Conservation (phyloP, 208 protist species). For the Trypanosoma caninum region DNA sequence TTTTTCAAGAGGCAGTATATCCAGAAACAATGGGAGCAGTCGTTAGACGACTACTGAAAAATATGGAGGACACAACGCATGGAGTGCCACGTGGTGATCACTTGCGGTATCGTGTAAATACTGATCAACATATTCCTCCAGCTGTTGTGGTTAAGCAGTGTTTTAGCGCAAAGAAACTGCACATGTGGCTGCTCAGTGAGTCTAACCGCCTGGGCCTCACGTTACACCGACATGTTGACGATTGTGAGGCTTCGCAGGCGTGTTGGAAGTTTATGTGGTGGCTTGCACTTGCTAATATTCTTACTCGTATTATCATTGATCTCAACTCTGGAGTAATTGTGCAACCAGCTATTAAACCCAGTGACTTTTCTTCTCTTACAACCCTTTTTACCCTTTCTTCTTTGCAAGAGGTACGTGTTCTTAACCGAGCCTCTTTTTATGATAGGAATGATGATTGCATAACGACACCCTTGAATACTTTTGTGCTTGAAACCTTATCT, state of each 20-base stretch:
- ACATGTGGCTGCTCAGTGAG: slow-evolving; percentile 22
- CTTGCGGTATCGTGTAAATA: slow-evolving; percentile 25
- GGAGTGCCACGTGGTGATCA: slow-evolving; percentile 24
- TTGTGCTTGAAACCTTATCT: neutral
- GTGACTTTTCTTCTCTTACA: slow-evolving; percentile 10
- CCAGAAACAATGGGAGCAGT: slow-evolving; percentile 10
- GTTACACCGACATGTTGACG: slow-evolving; percentile 23
- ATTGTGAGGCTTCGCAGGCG: slow-evolving; percentile 14
- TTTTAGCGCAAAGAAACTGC: slow-evolving; percentile 22
- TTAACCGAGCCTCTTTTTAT: slow-evolving; percentile 17
- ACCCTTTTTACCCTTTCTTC: slow-evolving; percentile 24
- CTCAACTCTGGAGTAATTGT: slow-evolving; percentile 23
- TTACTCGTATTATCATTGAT: slow-evolving; percentile 25
- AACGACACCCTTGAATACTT: neutral
- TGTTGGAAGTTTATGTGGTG: slow-evolving; percentile 29
- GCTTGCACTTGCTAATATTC: slow-evolving; percentile 26
- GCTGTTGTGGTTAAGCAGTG: slow-evolving; percentile 12
- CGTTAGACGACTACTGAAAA: slow-evolving; percentile 6
- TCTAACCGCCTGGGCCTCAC: slow-evolving; percentile 25
- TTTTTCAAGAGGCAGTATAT: slow-evolving; percentile 17
- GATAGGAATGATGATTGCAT: neutral
- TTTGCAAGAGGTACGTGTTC: slow-evolving; percentile 15
- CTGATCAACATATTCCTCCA: slow-evolving; percentile 15
- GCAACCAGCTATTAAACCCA: slow-evolving; percentile 13
- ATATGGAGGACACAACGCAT: slow-evolving; percentile 16